Percentiles rank a stretch among this genome's conserved stretches.
These are phyloP conservation scores for Peronosclerospora sorghi DNA, from an alignment of 352 stramenopile genomes.

Conservation along the genomic window DNA sequence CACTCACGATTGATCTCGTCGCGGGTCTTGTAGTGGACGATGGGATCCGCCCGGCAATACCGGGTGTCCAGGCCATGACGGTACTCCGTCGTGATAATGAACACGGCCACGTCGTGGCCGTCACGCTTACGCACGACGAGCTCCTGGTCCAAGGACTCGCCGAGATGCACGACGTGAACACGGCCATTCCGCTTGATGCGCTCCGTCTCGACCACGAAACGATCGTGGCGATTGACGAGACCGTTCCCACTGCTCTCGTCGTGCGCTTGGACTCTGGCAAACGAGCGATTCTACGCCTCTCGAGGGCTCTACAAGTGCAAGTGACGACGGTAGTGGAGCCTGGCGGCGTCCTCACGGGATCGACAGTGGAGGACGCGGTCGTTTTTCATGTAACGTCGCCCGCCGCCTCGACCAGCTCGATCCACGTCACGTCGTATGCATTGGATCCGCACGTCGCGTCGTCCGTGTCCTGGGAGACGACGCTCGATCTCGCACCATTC, in stretches of 20 bases:
- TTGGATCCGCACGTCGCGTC: conserved; percentile 10
- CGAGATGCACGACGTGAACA: conserved; percentile 18
- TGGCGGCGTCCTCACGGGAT: conserved; percentile 38
- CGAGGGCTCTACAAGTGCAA: conserved; percentile 24
- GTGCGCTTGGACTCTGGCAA: conserved; percentile 42
- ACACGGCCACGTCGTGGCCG: conserved; percentile 17
- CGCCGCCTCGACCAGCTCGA: conserved; percentile 11
- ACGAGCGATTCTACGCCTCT: conserved; percentile 45
- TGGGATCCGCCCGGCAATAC: conserved; percentile 23
- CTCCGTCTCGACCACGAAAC: conserved; percentile 22
- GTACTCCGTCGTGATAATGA: conserved; percentile 31
- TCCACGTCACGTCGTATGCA: conserved; percentile 42
- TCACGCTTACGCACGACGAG: conserved; percentile 20
- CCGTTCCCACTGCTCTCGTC: conserved; percentile 37
- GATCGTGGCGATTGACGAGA: conserved; percentile 30
- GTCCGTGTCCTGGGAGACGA: conserved; percentile 29
- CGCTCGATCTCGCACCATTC: conserved; percentile 39
- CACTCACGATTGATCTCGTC: conserved; percentile 32
- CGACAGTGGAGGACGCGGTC: conserved; percentile 36
- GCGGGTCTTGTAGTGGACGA: conserved; percentile 29
- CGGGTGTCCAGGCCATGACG: conserved; percentile 9
- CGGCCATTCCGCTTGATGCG: conserved; percentile 21
- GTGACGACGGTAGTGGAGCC: conserved; percentile 28
- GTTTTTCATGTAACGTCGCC: conserved; percentile 45
- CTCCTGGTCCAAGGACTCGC: conserved; percentile 29